Conservation (phyloP, 1,284 basidiomycete species). For the Papiliotrema nemorosa region DNA sequence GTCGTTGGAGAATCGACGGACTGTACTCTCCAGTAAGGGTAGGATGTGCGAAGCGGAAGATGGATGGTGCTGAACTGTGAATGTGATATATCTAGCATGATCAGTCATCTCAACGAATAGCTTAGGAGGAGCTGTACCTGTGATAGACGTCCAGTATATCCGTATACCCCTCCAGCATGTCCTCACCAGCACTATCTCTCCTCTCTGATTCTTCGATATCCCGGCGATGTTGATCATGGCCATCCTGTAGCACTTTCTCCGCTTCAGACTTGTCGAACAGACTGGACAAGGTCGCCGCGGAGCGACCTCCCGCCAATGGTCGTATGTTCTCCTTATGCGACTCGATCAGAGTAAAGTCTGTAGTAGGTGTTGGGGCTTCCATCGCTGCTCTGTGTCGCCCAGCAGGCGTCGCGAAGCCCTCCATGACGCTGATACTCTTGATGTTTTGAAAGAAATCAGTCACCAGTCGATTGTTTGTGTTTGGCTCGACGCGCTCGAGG, state of each 20-base stretch:
- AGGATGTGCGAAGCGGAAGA: constrained; percentile 65
- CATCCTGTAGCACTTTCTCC: constrained; percentile 48
- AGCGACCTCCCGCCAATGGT: constrained; percentile 55
- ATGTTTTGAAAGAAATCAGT: too few relatives aligned
- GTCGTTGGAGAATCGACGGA: constrained; percentile 73
- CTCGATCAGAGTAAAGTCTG: constrained; percentile 53
- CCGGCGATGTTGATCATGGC: constrained; percentile 46
- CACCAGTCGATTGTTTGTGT: too few relatives aligned
- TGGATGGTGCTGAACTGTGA: constrained; percentile 56
- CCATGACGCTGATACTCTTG: neutral
- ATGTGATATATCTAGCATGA: constrained; percentile 16
- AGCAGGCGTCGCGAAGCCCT: neutral
- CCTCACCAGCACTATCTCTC: constrained; percentile 56
- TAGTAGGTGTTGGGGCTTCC: constrained; percentile 33
- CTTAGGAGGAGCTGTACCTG: constrained; percentile 35
- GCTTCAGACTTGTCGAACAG: constrained; percentile 50
- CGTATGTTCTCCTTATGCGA: constrained; percentile 61
- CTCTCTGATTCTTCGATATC: constrained; percentile 49
- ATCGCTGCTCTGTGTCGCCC: too few relatives aligned
- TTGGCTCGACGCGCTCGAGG: too few relatives aligned
- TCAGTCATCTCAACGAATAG: neutral
- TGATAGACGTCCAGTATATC: constrained; percentile 53
- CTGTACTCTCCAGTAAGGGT: constrained; percentile 70
- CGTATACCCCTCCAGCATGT: constrained; percentile 49
- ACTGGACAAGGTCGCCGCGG: constrained; percentile 55